These are phyloP conservation scores for Gonium pectorale DNA, from an alignment of 139 green algal genomes.

Conservation along the genomic window DNA sequence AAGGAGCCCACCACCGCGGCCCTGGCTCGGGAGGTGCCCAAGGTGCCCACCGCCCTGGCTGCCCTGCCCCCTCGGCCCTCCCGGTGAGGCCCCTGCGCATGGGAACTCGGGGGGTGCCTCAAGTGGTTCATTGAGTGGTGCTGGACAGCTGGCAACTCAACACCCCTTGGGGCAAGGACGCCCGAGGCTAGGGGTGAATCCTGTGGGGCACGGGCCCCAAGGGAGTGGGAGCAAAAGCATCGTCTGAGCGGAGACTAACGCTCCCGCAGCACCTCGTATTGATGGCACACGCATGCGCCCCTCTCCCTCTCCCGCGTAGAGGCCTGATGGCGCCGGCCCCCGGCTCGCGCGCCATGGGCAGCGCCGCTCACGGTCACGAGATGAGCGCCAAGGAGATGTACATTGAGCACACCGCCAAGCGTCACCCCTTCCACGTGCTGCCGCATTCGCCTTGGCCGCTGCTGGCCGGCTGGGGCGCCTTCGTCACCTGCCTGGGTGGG, in stretches of 20 bases:
- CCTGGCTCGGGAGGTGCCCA: slow-evolving; percentile 14
- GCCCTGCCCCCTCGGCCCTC: slow-evolving; percentile 36
- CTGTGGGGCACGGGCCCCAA: too few relatives aligned
- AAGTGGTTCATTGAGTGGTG: too few relatives aligned
- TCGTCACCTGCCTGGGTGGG: slow-evolving; percentile 29
- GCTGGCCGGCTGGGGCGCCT: slow-evolving; percentile 39
- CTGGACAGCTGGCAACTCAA: too few relatives aligned
- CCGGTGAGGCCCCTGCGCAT: too few relatives aligned
- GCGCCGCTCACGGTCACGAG: slow-evolving; percentile 24
- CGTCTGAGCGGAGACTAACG: too few relatives aligned
- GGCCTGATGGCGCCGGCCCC: not conserved
- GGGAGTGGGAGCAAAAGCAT: too few relatives aligned
- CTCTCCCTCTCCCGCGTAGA: not conserved
- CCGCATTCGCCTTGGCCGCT: slow-evolving; percentile 54
- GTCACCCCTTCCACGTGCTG: slow-evolving; percentile 63
- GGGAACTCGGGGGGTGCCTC: too few relatives aligned
- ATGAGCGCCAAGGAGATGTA: slow-evolving; percentile 33
- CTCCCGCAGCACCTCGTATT: too few relatives aligned
- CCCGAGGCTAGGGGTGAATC: too few relatives aligned
- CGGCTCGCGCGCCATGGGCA: slow-evolving; percentile 44
- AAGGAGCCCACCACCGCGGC: slow-evolving; percentile 33
- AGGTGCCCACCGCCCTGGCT: slow-evolving; percentile 45
- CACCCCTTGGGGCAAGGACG: too few relatives aligned
- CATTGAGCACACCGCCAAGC: slow-evolving; percentile 24
- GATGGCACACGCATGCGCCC: too few relatives aligned